Evolutionary conservation across 2,329 filamentous ascomycete genomes (phyloP), one percentile per base, ranked within the genome.

Genomic region (Paraphaeosphaeria sporulosa): DNA sequence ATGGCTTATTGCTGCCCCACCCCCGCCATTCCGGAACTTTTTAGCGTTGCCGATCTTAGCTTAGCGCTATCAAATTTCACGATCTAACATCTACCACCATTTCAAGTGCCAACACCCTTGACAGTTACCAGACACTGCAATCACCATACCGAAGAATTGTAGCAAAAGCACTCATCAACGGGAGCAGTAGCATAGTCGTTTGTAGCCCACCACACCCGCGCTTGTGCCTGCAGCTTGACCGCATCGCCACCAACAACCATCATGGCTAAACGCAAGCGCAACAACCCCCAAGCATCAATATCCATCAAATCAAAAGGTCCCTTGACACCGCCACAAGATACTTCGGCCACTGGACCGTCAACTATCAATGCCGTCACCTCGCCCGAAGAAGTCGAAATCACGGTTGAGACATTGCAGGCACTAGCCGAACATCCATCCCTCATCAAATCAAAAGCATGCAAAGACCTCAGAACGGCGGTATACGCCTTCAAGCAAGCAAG

Each of bases 401-500:
- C 88, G 1, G 82, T 90, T 58, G 89, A 91, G 34, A 90, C 88
- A 0, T 81, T 91, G 30, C 80, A 78, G 1, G 82, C 85, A 0
- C 81, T 91, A 12, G 78, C 87, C 0, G 77, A 84, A 59, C 83
- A 90, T 63, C 89, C 89, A 0, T 77, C 75, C 23, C 70, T 90
- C 23, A 90, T 89, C 73, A 91, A 91, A 74, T 86, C 87, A 0
- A 90, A 90, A 69, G 83, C 82, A 25, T 91, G 89, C 78, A 89
- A 86, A 68, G 87, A 89, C 50, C 78, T 91, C 2, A 82, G 89
- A 21, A 85, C 84, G 3, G 89, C 89, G 5, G 88, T 90, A 8
- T 90, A 90, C 68, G 86, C 88, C 21, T 91, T 92, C 60, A 85
- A 88, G 1, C 86, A 90, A 72, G 86, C 88, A 17, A 90, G 88